phyloP scores from a whole-genome alignment of 352 stramenopile species.

The Phytopythium sindhum region DNA sequence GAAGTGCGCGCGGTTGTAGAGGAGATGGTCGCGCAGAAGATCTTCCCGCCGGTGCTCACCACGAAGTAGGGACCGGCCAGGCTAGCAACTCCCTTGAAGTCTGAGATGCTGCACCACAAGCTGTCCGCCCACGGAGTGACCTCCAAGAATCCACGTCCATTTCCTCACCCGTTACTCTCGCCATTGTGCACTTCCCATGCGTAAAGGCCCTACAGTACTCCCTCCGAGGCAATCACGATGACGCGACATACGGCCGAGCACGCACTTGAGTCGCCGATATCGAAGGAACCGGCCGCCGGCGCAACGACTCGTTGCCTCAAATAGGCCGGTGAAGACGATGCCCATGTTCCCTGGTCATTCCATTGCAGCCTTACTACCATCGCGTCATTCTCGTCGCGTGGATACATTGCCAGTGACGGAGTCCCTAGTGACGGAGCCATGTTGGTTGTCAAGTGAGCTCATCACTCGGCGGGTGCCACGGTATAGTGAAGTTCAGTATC shows the following conservation, averaged over 20 bases:
- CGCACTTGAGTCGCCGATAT: background rate
- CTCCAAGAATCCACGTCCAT: background rate
- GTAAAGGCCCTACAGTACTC: background rate
- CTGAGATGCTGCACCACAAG: background rate
- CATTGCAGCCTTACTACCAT: too few relatives aligned
- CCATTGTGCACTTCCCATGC: background rate
- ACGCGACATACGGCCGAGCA: background rate
- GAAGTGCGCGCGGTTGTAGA: conserved; percentile 61
- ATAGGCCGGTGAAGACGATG: background rate
- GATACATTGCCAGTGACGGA: too few relatives aligned
- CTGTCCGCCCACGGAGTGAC: background rate
- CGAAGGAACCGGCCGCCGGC: background rate
- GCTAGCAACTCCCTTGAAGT: background rate
- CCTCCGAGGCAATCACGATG: background rate
- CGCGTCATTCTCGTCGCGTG: too few relatives aligned
- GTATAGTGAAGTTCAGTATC: too few relatives aligned
- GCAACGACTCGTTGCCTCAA: background rate
- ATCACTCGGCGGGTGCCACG: too few relatives aligned
- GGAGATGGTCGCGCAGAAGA: conserved; percentile 75
- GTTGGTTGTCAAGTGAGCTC: too few relatives aligned
- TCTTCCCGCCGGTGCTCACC: conserved; percentile 73
- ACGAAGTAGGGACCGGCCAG: conserved; percentile 4
- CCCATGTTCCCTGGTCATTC: too few relatives aligned
- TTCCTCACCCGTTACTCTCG: background rate
- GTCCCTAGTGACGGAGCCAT: too few relatives aligned